Evolutionary conservation across 495 filamentous ascomycete species (phyloP).

Genomic region (Tuber borchii): DNA sequence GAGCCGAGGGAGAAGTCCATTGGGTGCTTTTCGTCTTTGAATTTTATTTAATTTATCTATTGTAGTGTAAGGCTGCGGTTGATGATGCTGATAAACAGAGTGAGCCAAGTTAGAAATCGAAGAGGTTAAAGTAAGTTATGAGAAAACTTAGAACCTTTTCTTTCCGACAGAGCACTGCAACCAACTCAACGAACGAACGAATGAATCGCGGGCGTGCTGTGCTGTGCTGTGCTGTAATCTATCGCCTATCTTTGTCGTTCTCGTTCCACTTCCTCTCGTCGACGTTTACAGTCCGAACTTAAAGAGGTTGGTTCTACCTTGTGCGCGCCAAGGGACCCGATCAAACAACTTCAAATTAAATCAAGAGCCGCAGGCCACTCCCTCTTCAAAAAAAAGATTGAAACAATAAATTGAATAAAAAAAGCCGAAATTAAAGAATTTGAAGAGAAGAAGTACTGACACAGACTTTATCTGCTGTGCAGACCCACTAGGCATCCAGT

Average conservation of each 20-base stretch:
- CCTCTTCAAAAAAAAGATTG: not conserved
- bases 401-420: not conserved
- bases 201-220: not conserved
- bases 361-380: not conserved
- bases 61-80: not conserved
- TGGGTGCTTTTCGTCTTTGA: not conserved
- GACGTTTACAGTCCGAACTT: not conserved
- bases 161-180: not conserved
- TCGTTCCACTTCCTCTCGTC: not conserved
- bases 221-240: not conserved
- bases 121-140: not conserved
- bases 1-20: slow-evolving; percentile 33
- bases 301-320: not conserved
- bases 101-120: slow-evolving; percentile 3
- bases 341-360: slow-evolving; percentile 3
- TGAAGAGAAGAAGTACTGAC: not conserved
- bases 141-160: not conserved
- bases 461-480: not conserved
- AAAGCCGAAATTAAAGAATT: not conserved
- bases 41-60: not conserved
- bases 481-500: too few species aligned
- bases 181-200: not conserved
- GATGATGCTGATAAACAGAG: slow-evolving; percentile 6
- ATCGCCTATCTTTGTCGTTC: not conserved
- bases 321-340: not conserved